These are phyloP conservation scores for Leishmania guyanensis DNA, from an alignment of 208 protist species.

Conservation along the genomic window DNA sequence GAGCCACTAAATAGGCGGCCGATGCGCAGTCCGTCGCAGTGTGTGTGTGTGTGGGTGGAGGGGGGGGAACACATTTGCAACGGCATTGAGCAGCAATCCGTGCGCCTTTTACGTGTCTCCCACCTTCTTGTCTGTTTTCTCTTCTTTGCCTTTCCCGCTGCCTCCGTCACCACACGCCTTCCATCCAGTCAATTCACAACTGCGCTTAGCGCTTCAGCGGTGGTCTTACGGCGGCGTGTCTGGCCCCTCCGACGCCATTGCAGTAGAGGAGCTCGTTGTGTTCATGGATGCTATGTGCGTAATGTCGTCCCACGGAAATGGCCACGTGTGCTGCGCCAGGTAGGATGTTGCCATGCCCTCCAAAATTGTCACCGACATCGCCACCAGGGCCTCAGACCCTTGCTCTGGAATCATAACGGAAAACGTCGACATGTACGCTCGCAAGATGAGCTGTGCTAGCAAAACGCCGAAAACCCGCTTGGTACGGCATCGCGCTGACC, in stretches of 20 bases:
- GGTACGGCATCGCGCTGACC: slow-evolving; percentile 49
- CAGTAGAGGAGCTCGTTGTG: slow-evolving; percentile 28
- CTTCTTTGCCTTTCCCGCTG: background rate
- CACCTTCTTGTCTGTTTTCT: background rate
- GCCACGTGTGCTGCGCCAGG: slow-evolving; percentile 73
- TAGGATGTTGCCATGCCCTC: slow-evolving; percentile 65
- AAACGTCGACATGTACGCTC: slow-evolving; percentile 72
- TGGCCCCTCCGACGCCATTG: slow-evolving; percentile 22
- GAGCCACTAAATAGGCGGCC: background rate
- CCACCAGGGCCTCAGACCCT: slow-evolving; percentile 45
- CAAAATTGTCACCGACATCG: slow-evolving; percentile 48
- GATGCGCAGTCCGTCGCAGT: background rate
- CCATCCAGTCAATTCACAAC: slow-evolving; percentile 13
- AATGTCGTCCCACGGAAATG: slow-evolving; percentile 37
- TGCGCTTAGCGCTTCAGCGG: background rate
- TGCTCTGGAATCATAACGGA: slow-evolving; percentile 80
- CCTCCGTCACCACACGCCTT: background rate
- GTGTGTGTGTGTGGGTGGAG: background rate
- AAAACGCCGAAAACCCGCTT: slow-evolving; percentile 68
- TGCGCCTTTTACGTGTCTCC: background rate
- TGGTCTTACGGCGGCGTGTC: slow-evolving; percentile 17
- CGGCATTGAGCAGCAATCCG: background rate
- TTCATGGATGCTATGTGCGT: slow-evolving; percentile 3
- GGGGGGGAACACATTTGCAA: background rate
- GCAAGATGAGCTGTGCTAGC: slow-evolving; percentile 57